Evolutionary conservation across 352 stramenopile species (phyloP), one percentile per base, ranked within the genome.

Genomic region (Globisporangium solare): DNA sequence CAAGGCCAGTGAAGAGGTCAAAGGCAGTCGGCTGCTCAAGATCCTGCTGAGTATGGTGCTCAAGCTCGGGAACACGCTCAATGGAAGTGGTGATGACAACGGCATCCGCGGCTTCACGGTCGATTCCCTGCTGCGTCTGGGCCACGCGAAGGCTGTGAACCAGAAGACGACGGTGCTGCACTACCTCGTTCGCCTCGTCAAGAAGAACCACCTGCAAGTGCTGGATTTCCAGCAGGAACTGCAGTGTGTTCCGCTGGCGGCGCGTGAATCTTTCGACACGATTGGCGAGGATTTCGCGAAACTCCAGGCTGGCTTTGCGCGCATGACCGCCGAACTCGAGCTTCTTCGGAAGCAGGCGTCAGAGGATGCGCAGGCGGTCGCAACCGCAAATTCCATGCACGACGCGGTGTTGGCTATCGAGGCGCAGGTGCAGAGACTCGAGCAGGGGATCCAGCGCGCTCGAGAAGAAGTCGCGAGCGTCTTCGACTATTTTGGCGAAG

Each of bases 161-260:
- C 95, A 98, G 65, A 98, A 98, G 67, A 99, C 96, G 14, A 98
- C 93, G 14, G 94, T 99, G 31, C 73, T 99, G n/a, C 94, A 99
- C 58, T 99, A 99, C 68, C 71, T 99, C 12, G 92, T 98, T 6
- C 96, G 95, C 47, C 61, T 99, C 4, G 83, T 98, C 7, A 96
- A 98, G 66, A 93, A 92, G 39, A 99, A 99, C 62, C 92, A 99
- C 27, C 74, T 80, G 10, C 74, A 85, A 39, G 74, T 98, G 12
- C 66, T 98, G 0, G 80, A 94, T n/a, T 98, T 98, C 58, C 75
- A 95, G 40, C 67, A 85, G 18, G 94, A 98, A 60, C 67, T 98
- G 20, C 67, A 71, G 60, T 85, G 75, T 48, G 88, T 98, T 14
- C 71, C 76, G 22, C 63, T 86, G 20, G 94, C 93, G 13, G 81